Conservation (phyloP, 1,139 yeast genomes). For the Suhomyces atakaporum region DNA sequence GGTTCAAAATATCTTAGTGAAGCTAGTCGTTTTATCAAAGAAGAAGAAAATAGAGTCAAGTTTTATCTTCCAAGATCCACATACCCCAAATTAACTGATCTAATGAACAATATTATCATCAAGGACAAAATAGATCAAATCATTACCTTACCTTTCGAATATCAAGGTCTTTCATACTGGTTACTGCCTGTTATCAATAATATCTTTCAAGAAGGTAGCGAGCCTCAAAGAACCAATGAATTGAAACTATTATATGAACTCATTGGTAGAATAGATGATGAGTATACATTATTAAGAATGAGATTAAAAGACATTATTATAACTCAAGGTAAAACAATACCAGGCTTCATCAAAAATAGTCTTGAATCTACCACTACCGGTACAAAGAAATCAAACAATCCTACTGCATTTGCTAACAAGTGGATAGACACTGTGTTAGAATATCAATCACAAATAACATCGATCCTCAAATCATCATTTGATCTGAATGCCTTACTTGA, state of each 20-base stretch:
- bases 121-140: conserved; percentile 54
- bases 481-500: conserved; percentile 51
- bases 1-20: conserved; percentile 60
- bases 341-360: conserved; percentile 29
- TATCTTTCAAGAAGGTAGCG: conserved; percentile 19
- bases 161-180: conserved; percentile 62
- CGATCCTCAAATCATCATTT: conserved; percentile 50
- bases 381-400: conserved; percentile 19
- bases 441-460: conserved; percentile 54
- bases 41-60: conserved; percentile 58
- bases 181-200: conserved; percentile 36
- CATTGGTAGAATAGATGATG: conserved; percentile 55
- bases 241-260: conserved; percentile 52
- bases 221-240: conserved; percentile 24
- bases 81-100: conserved; percentile 51
- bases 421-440: conserved; percentile 69
- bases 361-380: conserved; percentile 14
- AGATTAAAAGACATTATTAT: conserved; percentile 53
- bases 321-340: conserved; percentile 36
- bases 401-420: conserved; percentile 56
- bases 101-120: conserved; percentile 65
- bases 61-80: conserved; percentile 59
- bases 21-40: conserved; percentile 53
- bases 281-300: conserved; percentile 49
- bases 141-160: conserved; percentile 46